Percentiles rank a stretch among this genome's conserved stretches.
These are phyloP conservation scores for Cyphellophora attinorum DNA, from an alignment of 2,329 filamentous ascomycete genomes.

Conservation along the genomic window DNA sequence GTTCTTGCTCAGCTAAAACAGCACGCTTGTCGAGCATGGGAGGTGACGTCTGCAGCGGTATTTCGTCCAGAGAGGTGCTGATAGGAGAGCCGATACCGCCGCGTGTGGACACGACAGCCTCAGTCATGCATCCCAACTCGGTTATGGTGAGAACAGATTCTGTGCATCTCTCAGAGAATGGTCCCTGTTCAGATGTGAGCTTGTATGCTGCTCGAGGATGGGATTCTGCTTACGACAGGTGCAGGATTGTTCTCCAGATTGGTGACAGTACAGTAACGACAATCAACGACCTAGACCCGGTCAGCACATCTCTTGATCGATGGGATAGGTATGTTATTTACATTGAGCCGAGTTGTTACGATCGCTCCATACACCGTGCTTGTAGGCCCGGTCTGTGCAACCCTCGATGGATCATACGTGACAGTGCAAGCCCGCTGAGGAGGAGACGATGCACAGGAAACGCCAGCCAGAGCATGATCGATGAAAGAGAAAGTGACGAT, in stretches of 20 bases:
- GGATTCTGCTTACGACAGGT: slow-evolving; percentile 11
- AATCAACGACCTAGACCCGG: slow-evolving; percentile 15
- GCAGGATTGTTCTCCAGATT: slow-evolving; percentile 12
- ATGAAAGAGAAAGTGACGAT: no score
- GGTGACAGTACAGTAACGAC: slow-evolving; percentile 15
- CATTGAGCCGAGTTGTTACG: slow-evolving; percentile 15
- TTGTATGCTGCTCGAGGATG: no score
- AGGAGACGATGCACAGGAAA: no score
- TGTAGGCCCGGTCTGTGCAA: slow-evolving; percentile 15
- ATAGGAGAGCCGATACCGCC: neutral
- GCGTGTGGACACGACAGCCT: slow-evolving; percentile 10
- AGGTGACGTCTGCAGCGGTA: neutral
- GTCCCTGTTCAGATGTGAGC: slow-evolving; percentile 6
- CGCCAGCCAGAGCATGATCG: no score
- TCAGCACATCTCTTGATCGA: neutral
- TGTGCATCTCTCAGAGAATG: slow-evolving; percentile 11
- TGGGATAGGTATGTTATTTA: slow-evolving; percentile 5
- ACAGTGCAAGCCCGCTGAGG: slow-evolving; percentile 14
- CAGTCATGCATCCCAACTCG: slow-evolving; percentile 13
- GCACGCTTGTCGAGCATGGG: neutral
- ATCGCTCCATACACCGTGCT: slow-evolving; percentile 14
- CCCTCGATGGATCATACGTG: slow-evolving; percentile 11
- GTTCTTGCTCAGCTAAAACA: neutral
- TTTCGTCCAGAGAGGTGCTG: neutral
- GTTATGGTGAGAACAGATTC: slow-evolving; percentile 14